phyloP scores from a whole-genome alignment of 2,329 filamentous ascomycete genomes.

The Conoideocrella luteorostrata region DNA sequence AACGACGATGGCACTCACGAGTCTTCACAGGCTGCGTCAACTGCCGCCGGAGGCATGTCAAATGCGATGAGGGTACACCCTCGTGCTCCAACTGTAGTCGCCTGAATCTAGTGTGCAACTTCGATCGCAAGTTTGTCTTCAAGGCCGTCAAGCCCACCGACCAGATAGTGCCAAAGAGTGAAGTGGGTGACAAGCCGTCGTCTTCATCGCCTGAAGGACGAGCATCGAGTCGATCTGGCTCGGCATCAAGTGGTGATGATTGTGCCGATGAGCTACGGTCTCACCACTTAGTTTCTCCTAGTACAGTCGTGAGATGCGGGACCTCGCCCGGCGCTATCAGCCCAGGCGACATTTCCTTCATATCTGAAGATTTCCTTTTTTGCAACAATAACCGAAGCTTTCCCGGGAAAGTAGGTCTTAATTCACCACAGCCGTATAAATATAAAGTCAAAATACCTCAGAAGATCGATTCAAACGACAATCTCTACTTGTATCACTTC shows the following conservation, averaged over 20 bases:
- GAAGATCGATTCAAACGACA: constrained; percentile 11
- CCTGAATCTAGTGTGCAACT: constrained; percentile 14
- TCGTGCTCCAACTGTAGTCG: constrained; percentile 31
- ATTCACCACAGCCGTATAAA: no score
- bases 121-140: constrained; percentile 14
- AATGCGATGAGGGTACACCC: constrained; percentile 20
- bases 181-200: no score
- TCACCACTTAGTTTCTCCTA: no score
- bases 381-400: no score
- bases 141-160: constrained; percentile 7
- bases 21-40: constrained; percentile 34
- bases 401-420: no score
- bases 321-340: no score
- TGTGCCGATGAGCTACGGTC: neutral
- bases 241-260: constrained; percentile 1
- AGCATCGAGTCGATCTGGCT: neutral
- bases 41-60: constrained; percentile 30
- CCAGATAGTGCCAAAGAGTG: no score
- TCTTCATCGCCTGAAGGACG: constrained; percentile 19
- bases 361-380: neutral
- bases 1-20: constrained; percentile 29
- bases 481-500: constrained; percentile 27
- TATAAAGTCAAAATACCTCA: no score
- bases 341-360: neutral
- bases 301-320: no score